Base-by-base conservation (phyloP, 768 basidiomycete species). In the Suillus spraguei region DNA sequence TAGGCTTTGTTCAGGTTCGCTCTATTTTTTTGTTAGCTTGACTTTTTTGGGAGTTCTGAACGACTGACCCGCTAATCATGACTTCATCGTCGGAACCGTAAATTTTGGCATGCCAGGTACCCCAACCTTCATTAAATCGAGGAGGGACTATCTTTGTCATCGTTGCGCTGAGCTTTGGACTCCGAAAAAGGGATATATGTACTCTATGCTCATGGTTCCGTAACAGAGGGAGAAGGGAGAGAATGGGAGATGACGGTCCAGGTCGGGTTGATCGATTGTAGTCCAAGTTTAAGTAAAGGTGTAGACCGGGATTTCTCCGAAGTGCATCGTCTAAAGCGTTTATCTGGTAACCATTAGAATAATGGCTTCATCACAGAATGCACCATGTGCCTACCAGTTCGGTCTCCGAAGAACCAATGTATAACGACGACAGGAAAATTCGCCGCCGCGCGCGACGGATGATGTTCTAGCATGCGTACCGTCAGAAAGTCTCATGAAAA, bases 121-220 rank as follows among this genome's bases (percentile, higher is more conserved):
- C 97, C 92, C 95, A 99, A 2, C 96, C 97, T 78, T 99, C 97
- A 69, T 99, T 97, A 77, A 94, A 97, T 60, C 97, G 83, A 28
- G 92, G 89, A 8, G 97, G 97, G 8, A 98, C 88, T 35, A 97
- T 64, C 61, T 81, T 84, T 36, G 91, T 85, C 74, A 92, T 81
- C 33, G 92, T 63, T 1, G 92, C 91, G 20, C 87, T 82, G 35
- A 98, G 82, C 59, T 87, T 91, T 0, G 97, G 97, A 70, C 93
- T 95, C 54, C 93, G 86, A 69, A 95, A 99, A 66, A 99, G 82
- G 42, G 87, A 87, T 10, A 97, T 80, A 63, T 87, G 87, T 10
- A 94, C 87, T 52, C 91, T 84, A 20, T 85, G 76, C 0, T 89
- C 90, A 74, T 90, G 92, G 44, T 85, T 80, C n/a, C 83, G 76